Conservation (phyloP, 805 yeast species). For the Ogataea pilisensis region DNA sequence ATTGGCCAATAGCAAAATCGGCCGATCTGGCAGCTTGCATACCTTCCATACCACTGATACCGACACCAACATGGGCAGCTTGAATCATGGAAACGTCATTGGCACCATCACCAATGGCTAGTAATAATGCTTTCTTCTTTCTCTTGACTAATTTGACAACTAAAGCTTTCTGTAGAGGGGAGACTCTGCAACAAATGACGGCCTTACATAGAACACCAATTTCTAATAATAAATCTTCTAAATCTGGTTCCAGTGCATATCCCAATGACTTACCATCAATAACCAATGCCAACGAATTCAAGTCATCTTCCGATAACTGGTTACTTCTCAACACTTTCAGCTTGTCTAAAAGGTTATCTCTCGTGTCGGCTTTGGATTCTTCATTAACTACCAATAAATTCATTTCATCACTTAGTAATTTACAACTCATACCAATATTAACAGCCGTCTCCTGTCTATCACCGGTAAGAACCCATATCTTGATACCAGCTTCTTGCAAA, state of each 20-base stretch:
- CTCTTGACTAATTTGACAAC: constrained; percentile 93
- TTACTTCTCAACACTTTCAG: constrained; percentile 67
- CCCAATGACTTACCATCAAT: constrained; percentile 93
- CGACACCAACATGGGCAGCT: constrained; percentile 99
- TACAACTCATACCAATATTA: constrained; percentile 98
- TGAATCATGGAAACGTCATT: constrained; percentile 99
- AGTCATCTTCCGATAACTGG: constrained; percentile 62
- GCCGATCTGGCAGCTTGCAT: constrained; percentile 99
- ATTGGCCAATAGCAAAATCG: constrained; percentile 95
- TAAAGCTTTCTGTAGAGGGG: constrained; percentile 94
- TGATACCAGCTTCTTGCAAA: constrained; percentile 93
- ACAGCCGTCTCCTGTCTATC: constrained; percentile 98
- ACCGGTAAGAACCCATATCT: constrained; percentile 97
- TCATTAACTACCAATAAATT: constrained; percentile 86
- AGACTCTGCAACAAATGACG: constrained; percentile 95
- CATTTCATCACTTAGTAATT: constrained; percentile 92
- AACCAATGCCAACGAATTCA: constrained; percentile 77
- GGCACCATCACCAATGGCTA: constrained; percentile 99
- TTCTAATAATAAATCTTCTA: constrained; percentile 73
- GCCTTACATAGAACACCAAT: constrained; percentile 89
- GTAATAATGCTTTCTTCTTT: constrained; percentile 65
- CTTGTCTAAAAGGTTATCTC: constrained; percentile 68
- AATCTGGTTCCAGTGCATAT: constrained; percentile 75
- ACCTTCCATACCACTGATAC: constrained; percentile 99
- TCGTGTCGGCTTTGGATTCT: constrained; percentile 72